Percentiles rank a stretch among this genome's conserved stretches.
phyloP scores from a whole-genome alignment of 257 asterid species.

The Thymus quinquecostatus region DNA sequence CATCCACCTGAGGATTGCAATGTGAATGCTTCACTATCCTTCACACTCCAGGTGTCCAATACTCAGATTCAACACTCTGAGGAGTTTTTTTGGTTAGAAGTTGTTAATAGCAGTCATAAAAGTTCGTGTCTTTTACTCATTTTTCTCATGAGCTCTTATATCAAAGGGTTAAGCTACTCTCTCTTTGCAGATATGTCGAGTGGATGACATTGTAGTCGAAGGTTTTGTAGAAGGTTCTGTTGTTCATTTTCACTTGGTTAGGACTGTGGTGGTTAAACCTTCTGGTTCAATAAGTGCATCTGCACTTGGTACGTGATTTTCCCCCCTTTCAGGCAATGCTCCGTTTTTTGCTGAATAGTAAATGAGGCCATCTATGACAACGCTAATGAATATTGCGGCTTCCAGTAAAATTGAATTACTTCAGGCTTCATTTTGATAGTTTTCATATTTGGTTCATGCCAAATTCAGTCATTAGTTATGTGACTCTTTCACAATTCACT shows the following conservation, averaged over 20 bases:
- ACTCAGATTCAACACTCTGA: constrained; percentile 44
- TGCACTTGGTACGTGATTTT: constrained; percentile 62
- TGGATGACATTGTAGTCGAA: constrained; percentile 72
- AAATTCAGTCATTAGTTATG: constrained; percentile 9
- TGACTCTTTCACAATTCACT: background rate
- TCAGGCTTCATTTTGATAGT: constrained; percentile 6
- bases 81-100: constrained; percentile 47
- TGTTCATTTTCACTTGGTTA: constrained; percentile 83
- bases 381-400: background rate
- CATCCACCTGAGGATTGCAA: constrained; percentile 94
- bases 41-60: constrained; percentile 83
- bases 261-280: constrained; percentile 62
- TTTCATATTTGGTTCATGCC: constrained; percentile 7
- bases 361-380: constrained; percentile 5
- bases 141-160: constrained; percentile 30
- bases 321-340: constrained; percentile 18
- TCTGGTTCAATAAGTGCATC: constrained; percentile 84
- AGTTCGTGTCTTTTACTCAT: constrained; percentile 29
- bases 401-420: background rate
- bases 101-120: constrained; percentile 35
- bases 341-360: constrained; percentile 12
- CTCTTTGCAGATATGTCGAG: constrained; percentile 79
- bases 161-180: constrained; percentile 32
- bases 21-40: constrained; percentile 77
- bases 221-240: constrained; percentile 82